Evolutionary conservation across 352 stramenopile species (phyloP), one percentile per base, ranked within the genome.

Genomic region (Phytophthora litchii): DNA sequence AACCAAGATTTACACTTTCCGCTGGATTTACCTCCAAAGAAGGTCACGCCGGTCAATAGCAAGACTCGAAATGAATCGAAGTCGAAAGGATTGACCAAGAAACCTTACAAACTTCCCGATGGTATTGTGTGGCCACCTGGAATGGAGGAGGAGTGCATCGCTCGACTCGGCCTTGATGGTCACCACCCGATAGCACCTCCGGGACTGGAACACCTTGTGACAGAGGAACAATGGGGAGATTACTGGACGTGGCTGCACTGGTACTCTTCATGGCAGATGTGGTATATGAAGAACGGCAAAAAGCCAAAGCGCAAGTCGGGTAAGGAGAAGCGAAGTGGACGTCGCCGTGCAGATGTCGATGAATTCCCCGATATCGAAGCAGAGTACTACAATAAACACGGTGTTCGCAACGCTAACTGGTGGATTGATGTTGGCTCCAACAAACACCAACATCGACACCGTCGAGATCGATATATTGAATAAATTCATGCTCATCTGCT

Each of bases 231-330:
- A 40, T 67, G 76, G 64, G 42, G 63, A 0, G 76, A 88, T 16
- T 88, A 88, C 54, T 88, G 78, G 76, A 79, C 61, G 17, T 89
- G 79, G 76, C 48, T 89, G 40, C 76, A 86, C 37, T 89, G 79
- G 78, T 88, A 86, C 49, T 86, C 78, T 0, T 82, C 72, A 27
- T 86, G 78, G 78, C 78, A 88, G 27, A 54, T 88, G 29, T 86
- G 77, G 74, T 86, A 86, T 40, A 49, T 86, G 49, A 70, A 80
- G 31, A 72, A 78, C 20, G 58, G 40, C 38, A 78, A 78, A 52
- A 59, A 67, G 27, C 42, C 41, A 34, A 68, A 68, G 14, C 40
- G 36, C 13, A 61, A 46, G 7, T 55, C 36, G 5, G 20, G 46
- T 4, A 67, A 64, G 37, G 32, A 46, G n/a, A 64, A 64, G 37